phyloP scores from a whole-genome alignment of 1,284 basidiomycete species.

The Meira miltonrushii region DNA sequence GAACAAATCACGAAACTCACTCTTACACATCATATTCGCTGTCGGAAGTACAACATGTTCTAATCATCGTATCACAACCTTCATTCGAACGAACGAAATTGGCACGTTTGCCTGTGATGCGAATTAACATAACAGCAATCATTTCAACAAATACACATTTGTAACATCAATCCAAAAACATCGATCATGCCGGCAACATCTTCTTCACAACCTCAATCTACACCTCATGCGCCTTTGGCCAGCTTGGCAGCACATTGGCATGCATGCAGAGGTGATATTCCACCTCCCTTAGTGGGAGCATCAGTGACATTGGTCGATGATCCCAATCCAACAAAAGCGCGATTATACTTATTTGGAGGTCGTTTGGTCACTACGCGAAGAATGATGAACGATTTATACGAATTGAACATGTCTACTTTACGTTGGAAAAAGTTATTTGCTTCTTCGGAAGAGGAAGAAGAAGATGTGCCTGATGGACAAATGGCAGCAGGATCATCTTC shows the following conservation, averaged over 20 bases:
- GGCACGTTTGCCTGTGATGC: too few species aligned
- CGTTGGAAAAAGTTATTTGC: constrained; percentile 23
- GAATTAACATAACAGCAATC: too few species aligned
- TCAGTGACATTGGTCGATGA: constrained; percentile 39
- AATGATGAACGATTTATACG: constrained; percentile 42
- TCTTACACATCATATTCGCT: too few species aligned
- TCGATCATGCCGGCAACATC: too few species aligned
- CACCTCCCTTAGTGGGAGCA: constrained; percentile 44
- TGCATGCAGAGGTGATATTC: constrained; percentile 30
- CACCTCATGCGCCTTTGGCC: constrained; percentile 12
- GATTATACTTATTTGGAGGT: constrained; percentile 41
- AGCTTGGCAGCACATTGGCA: constrained; percentile 18
- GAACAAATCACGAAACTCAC: too few species aligned
- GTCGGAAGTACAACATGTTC: too few species aligned
- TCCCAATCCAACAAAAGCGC: neutral
- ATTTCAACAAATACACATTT: too few species aligned
- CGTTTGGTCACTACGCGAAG: constrained; percentile 41
- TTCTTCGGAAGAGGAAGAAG: neutral
- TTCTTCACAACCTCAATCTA: too few species aligned
- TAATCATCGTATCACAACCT: too few species aligned
- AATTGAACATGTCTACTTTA: constrained; percentile 35
- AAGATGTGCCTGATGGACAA: neutral
- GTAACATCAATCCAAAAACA: too few species aligned
- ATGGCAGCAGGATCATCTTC: constrained; percentile 1
- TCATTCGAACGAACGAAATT: too few species aligned